Evolutionary conservation across 139 green algal species (phyloP).

Genomic region (Haematococcus sp.): DNA sequence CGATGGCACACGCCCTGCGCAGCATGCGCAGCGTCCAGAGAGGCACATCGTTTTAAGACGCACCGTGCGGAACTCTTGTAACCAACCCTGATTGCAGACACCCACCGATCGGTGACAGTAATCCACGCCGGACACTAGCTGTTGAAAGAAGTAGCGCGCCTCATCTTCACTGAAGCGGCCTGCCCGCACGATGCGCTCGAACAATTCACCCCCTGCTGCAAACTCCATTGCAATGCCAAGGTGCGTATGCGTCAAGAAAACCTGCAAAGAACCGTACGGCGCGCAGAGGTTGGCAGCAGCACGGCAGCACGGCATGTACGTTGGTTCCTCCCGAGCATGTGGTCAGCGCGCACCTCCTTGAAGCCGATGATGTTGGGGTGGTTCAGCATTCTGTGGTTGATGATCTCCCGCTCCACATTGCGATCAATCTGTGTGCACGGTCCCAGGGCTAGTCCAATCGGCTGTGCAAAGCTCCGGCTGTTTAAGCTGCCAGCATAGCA

Average conservation of each 20-base stretch:
- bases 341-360: slow-evolving; percentile 69
- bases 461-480: too few species aligned
- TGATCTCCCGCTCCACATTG: slow-evolving; percentile 97
- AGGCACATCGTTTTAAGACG: too few species aligned
- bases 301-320: background rate
- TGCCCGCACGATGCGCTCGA: slow-evolving; percentile 91
- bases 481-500: too few species aligned
- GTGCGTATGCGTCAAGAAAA: slow-evolving; percentile 75
- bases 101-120: slow-evolving; percentile 87
- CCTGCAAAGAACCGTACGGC: too few species aligned
- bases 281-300: too few species aligned
- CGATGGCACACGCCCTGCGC: slow-evolving; percentile 90
- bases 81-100: too few species aligned
- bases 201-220: slow-evolving; percentile 91
- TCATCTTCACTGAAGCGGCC: slow-evolving; percentile 95
- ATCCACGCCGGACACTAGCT: slow-evolving; percentile 91
- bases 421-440: slow-evolving; percentile 84
- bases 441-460: too few species aligned
- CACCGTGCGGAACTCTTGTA: too few species aligned
- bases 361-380: slow-evolving; percentile 99
- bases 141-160: slow-evolving; percentile 98
- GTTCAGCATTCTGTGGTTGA: slow-evolving; percentile 91
- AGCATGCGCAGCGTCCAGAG: too few species aligned
- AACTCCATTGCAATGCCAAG: slow-evolving; percentile 88
- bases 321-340: background rate